Conservation (phyloP, 352 stramenopile genomes). For the Peronosclerospora sorghi region DNA sequence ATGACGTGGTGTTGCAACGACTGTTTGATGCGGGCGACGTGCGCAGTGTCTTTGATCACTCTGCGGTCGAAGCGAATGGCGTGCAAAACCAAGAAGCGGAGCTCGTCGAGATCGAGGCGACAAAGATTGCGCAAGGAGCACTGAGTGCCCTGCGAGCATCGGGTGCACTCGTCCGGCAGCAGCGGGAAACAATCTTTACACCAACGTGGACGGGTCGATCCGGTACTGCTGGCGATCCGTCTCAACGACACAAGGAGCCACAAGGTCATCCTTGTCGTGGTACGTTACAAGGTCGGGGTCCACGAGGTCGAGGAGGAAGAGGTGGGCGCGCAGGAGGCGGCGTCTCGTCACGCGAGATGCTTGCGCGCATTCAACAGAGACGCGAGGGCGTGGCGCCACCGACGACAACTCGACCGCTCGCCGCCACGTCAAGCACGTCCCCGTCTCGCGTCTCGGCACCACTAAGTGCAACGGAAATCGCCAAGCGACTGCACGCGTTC, state of each 20-base stretch:
- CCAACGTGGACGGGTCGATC: slow-evolving; percentile 71
- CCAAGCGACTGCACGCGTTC: slow-evolving; percentile 75
- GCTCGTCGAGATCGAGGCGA: slow-evolving; percentile 88
- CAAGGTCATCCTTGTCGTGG: slow-evolving; percentile 2
- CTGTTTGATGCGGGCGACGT: slow-evolving; percentile 88
- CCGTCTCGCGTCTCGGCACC: slow-evolving; percentile 2
- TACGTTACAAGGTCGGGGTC: slow-evolving; percentile 3
- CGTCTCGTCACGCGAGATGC: slow-evolving; percentile 56
- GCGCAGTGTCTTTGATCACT: slow-evolving; percentile 93
- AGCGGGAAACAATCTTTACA: slow-evolving; percentile 49
- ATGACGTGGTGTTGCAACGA: slow-evolving; percentile 81
- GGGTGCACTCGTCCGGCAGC: slow-evolving; percentile 55
- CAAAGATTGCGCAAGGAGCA: slow-evolving; percentile 82
- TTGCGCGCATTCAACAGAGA: slow-evolving; percentile 39
- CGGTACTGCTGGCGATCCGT: slow-evolving; percentile 55
- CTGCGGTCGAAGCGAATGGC: slow-evolving; percentile 83
- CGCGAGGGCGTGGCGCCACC: slow-evolving; percentile 15
- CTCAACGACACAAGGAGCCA: slow-evolving; percentile 24
- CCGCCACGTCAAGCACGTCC: background rate
- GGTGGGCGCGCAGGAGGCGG: slow-evolving; percentile 9
- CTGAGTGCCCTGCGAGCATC: slow-evolving; percentile 73
- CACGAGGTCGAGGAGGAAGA: slow-evolving; percentile 8
- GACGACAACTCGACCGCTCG: background rate
- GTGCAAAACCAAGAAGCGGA: slow-evolving; percentile 83
- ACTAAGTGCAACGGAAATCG: slow-evolving; percentile 44